Evolutionary conservation across 1,284 basidiomycete species (phyloP), one percentile per base, ranked within the genome.

Genomic region (Sporisorium iseilematis-ciliati): DNA sequence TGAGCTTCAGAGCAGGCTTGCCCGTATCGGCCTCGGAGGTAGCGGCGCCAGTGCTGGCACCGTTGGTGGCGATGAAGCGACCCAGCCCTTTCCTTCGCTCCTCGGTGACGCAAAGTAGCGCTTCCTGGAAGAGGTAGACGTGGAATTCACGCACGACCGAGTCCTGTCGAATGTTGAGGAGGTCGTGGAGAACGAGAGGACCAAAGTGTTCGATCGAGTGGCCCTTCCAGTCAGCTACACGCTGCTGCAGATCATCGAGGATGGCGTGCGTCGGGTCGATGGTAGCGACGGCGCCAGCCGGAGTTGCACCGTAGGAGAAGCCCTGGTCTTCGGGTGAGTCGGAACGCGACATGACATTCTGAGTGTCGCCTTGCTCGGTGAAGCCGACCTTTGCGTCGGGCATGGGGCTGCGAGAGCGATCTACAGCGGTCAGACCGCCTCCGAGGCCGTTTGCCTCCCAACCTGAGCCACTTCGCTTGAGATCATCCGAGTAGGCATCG

Each of bases 71-170:
- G 51, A 93, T 88, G 52, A 92, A 89, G 6, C 91, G 91, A 2
- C 93, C 87, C 1, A 91, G 88, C 0, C 86, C 81, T 23, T 91
- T 91, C 82, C 93, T 94, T 87, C 92, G 92, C 86, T 97, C 95
- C 84, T 98, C 96, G 23, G 93, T 90, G 16, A 98, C 93, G 85
- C 95, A 99, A 68, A 98, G 94, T 67, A 99, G 91, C 11, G 96
- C 96, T 83, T 97, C 93, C 81, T 92, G 91, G 89, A 97, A 98
- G 43, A 99, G 90, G 86, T 98, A 97, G 64, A 97, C 93, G 83
- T 92, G 93, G 85, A 96, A 95, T 84, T 96, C 93, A 61, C 93
- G 90, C 26, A 94, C 91, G 60, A 94, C 90, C 11, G 91, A 87
- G 78, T 95, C 94, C 62, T 95, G 91, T 51, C 94, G 90, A 45